A percentile compares a stretch with the other conserved stretches of the same genome.
These are phyloP conservation scores for Crithidia sp. DNA, from an alignment of 208 protist genomes.

Conservation along the genomic window DNA sequence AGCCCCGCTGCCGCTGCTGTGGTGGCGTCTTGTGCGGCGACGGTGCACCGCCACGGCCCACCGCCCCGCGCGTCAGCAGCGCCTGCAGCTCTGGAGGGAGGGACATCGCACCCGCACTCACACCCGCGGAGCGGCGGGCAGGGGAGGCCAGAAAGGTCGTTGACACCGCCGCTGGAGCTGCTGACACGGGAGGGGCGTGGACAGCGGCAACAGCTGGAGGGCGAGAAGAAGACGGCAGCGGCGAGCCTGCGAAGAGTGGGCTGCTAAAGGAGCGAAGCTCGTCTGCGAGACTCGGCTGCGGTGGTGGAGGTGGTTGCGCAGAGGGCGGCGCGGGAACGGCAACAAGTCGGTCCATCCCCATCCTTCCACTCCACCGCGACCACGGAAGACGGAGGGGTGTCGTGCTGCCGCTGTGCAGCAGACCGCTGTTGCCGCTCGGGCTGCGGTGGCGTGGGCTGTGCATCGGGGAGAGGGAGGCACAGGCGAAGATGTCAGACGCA, in stretches of 20 bases:
- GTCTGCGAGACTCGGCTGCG: constrained; percentile 24
- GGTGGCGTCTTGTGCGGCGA: constrained; percentile 1
- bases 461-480: constrained; percentile 1
- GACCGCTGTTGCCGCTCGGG: neutral
- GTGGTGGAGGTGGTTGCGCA: neutral
- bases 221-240: neutral
- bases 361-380: neutral
- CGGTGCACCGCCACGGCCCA: neutral
- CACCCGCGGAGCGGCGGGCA: neutral
- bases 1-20: constrained; percentile 13
- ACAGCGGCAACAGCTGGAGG: too few relatives aligned
- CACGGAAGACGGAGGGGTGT: constrained; percentile 7
- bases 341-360: neutral
- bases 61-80: constrained; percentile 14
- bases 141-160: constrained; percentile 14
- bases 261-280: constrained; percentile 29
- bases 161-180: neutral
- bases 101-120: neutral
- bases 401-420: neutral
- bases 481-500: neutral
- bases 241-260: constrained; percentile 2
- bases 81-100: constrained; percentile 28
- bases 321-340: too few relatives aligned
- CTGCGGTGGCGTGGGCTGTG: constrained; percentile 4
- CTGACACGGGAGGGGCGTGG: too few relatives aligned